phyloP scores from a whole-genome alignment of 768 basidiomycete species.

The Boletus tomentosulus region DNA sequence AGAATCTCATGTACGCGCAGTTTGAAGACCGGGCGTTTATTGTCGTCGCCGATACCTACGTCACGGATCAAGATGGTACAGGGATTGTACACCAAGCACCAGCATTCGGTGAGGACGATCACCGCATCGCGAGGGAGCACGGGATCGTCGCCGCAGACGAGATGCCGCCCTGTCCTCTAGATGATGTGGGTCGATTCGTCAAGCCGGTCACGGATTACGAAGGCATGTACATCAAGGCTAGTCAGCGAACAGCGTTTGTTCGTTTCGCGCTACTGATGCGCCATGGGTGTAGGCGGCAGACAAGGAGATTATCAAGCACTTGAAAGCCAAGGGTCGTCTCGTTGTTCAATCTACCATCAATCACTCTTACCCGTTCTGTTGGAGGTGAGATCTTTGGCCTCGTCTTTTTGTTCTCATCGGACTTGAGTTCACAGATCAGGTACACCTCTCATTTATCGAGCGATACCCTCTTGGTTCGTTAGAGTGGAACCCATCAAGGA shows the following conservation, averaged over 20 bases:
- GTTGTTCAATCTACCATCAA: slow-evolving; percentile 82
- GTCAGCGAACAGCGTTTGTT: slow-evolving; percentile 10
- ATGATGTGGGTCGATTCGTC: slow-evolving; percentile 86
- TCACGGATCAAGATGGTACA: slow-evolving; percentile 89
- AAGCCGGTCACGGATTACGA: slow-evolving; percentile 85
- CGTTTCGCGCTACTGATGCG: not conserved
- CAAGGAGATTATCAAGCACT: slow-evolving; percentile 84
- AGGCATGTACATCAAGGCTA: slow-evolving; percentile 86
- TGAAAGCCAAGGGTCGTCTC: slow-evolving; percentile 84
- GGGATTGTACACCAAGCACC: slow-evolving; percentile 99
- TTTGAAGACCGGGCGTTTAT: slow-evolving; percentile 89
- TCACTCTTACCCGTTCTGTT: slow-evolving; percentile 97
- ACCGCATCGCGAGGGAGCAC: slow-evolving; percentile 83
- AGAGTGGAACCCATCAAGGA: slow-evolving; percentile 82
- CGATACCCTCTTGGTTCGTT: slow-evolving; percentile 95
- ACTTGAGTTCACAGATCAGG: slow-evolving; percentile 57
- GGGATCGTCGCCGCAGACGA: slow-evolving; percentile 83
- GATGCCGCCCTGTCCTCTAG: slow-evolving; percentile 94
- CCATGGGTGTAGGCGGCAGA: slow-evolving; percentile 70
- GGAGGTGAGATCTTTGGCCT: slow-evolving; percentile 56
- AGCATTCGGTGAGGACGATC: slow-evolving; percentile 98
- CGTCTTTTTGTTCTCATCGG: not conserved
- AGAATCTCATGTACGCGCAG: slow-evolving; percentile 37
- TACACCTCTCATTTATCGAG: slow-evolving; percentile 93
- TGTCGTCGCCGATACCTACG: slow-evolving; percentile 88